These are phyloP conservation scores for Botryosphaeria agaves DNA, from an alignment of 2,329 filamentous ascomycete genomes.

Conservation along the genomic window DNA sequence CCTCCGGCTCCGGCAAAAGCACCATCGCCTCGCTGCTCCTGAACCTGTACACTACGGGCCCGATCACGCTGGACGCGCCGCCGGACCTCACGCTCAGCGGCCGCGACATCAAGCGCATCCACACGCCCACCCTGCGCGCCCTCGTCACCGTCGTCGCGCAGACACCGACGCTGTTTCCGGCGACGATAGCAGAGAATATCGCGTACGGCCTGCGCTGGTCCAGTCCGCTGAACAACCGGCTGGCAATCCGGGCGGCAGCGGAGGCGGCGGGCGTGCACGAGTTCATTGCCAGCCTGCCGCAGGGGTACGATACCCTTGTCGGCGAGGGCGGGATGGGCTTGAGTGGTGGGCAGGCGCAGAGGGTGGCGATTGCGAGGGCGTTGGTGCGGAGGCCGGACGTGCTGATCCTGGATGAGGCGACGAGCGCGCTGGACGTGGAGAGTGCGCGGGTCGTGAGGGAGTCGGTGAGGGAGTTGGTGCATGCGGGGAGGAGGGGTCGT, in stretches of 20 bases:
- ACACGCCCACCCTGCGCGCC: conserved; percentile 41
- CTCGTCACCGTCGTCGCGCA: conserved; percentile 54
- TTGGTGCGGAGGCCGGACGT: conserved; percentile 53
- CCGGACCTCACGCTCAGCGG: conserved; percentile 39
- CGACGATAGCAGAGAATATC: conserved; percentile 65
- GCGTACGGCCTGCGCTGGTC: conserved; percentile 50
- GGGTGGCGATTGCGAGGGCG: conserved; percentile 65
- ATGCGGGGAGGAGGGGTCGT: conserved; percentile 6
- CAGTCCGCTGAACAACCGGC: conserved; percentile 30
- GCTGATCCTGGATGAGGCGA: conserved; percentile 75
- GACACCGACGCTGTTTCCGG: conserved; percentile 59
- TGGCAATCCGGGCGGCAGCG: conserved; percentile 30
- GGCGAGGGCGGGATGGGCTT: conserved; percentile 60
- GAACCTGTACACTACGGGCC: conserved; percentile 41
- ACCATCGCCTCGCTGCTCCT: conserved; percentile 63
- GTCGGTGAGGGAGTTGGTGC: conserved; percentile 40
- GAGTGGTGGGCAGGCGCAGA: conserved; percentile 69
- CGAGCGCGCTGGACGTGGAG: conserved; percentile 57
- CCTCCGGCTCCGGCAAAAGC: conserved; percentile 81
- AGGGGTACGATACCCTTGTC: conserved; percentile 54
- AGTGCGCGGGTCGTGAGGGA: conserved; percentile 46
- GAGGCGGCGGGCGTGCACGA: conserved; percentile 51
- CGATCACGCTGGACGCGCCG: conserved; percentile 5
- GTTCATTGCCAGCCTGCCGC: conserved; percentile 55
- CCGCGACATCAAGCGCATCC: conserved; percentile 37